These are phyloP conservation scores for Pholiota microspora DNA, from an alignment of 768 basidiomycete genomes.

Conservation along the genomic window DNA sequence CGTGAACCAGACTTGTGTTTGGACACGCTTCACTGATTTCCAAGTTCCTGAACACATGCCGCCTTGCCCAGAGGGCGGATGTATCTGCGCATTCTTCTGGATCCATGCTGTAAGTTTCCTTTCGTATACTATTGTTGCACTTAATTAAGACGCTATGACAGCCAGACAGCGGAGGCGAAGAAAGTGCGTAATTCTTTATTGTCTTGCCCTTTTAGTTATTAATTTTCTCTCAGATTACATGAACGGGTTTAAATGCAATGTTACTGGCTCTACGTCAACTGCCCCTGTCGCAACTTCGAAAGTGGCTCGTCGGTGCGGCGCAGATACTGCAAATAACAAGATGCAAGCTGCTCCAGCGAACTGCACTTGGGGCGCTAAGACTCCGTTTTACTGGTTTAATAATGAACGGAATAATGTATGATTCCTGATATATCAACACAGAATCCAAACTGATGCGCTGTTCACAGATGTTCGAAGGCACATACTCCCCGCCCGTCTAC, in stretches of 20 bases:
- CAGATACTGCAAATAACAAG: slow-evolving; percentile 48
- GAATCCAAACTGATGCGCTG: neutral
- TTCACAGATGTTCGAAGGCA: slow-evolving; percentile 62
- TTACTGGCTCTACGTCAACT: slow-evolving; percentile 51
- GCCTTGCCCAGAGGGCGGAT: slow-evolving; percentile 59
- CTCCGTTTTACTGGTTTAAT: slow-evolving; percentile 72
- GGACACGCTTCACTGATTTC: slow-evolving; percentile 68
- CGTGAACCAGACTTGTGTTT: slow-evolving; percentile 77
- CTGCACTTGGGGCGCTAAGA: slow-evolving; percentile 73
- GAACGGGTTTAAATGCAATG: slow-evolving; percentile 71
- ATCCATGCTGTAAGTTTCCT: slow-evolving; percentile 49
- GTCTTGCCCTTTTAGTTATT: neutral
- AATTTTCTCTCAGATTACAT: slow-evolving; percentile 51
- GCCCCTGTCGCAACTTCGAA: slow-evolving; percentile 53
- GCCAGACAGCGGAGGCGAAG: slow-evolving; percentile 58
- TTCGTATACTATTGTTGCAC: neutral
- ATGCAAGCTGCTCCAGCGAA: slow-evolving; percentile 47
- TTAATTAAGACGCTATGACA: slow-evolving; percentile 7
- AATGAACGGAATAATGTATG: slow-evolving; percentile 57
- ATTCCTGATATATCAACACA: neutral
- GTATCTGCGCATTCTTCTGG: slow-evolving; percentile 75
- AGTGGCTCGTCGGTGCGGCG: slow-evolving; percentile 64
- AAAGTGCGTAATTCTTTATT: slow-evolving; percentile 41
- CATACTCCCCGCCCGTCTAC: slow-evolving; percentile 62
- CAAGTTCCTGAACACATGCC: slow-evolving; percentile 67